These are phyloP conservation scores for Geranium incanum DNA, from an alignment of 441 rosid genomes.

Conservation along the genomic window DNA sequence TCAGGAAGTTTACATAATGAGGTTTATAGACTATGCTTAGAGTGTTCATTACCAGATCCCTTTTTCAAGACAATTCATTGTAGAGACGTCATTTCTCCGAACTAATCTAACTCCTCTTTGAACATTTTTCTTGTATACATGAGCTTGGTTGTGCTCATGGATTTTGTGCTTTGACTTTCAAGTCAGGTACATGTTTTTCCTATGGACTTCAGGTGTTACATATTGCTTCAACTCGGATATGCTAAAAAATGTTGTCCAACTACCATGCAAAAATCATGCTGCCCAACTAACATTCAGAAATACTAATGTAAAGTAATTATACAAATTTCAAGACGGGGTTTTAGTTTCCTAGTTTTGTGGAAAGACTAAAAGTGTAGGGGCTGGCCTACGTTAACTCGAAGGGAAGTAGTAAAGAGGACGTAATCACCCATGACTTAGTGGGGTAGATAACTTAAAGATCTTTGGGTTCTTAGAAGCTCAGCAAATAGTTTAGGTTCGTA, in stretches of 20 bases:
- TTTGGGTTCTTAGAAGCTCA: too few relatives aligned
- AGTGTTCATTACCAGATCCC: neutral
- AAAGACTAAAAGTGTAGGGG: neutral
- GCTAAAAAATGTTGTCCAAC: neutral
- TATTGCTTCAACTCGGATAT: neutral
- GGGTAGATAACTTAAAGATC: neutral
- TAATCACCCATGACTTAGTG: neutral
- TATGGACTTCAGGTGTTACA: neutral
- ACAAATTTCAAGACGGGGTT: neutral
- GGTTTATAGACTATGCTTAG: constrained; percentile 40
- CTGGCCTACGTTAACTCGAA: neutral
- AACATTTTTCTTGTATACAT: neutral
- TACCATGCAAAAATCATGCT: neutral
- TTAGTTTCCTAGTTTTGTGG: neutral
- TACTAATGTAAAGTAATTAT: neutral
- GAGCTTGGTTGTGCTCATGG: neutral
- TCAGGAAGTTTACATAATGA: constrained; percentile 92
- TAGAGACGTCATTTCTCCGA: neutral
- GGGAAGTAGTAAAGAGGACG: neutral
- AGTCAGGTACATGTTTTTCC: neutral
- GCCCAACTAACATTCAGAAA: too few relatives aligned
- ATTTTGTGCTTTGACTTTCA: neutral
- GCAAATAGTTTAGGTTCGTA: neutral
- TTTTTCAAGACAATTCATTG: neutral
- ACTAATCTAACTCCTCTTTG: neutral